These are phyloP conservation scores for Nicotiana obtusifolia DNA, from an alignment of 257 asterid species.

Conservation along the genomic window DNA sequence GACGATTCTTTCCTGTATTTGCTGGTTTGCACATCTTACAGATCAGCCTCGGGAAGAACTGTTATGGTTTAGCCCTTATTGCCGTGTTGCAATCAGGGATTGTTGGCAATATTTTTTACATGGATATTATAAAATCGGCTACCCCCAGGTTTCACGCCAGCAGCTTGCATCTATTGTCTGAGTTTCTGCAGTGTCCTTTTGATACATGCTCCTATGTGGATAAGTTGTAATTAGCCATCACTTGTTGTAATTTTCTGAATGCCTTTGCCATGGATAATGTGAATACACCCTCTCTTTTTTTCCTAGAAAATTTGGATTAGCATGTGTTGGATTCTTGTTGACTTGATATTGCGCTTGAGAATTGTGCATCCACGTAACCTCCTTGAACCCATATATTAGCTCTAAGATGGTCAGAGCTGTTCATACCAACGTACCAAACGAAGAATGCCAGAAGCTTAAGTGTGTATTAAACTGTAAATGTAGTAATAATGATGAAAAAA, in stretches of 20 bases:
- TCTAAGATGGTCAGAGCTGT: not conserved
- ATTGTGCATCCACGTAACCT: not conserved
- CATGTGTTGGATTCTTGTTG: not conserved
- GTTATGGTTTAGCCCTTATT: not conserved
- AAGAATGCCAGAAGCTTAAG: not conserved
- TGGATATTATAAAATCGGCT: not conserved
- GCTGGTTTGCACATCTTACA: not conserved
- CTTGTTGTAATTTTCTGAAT: not conserved
- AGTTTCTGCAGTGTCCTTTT: not conserved
- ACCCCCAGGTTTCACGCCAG: not conserved
- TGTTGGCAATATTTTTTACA: conserved; percentile 1
- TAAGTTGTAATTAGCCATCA: not conserved
- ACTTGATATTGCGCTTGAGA: not conserved
- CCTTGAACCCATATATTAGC: not conserved
- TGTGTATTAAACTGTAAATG: not conserved
- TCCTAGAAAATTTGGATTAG: not conserved
- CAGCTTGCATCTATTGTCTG: not conserved
- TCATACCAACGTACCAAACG: not conserved
- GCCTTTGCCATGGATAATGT: not conserved
- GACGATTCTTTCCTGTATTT: not conserved
- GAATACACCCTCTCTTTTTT: not conserved
- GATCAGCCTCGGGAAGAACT: not conserved
- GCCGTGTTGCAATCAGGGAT: not conserved
- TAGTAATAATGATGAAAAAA: not conserved
- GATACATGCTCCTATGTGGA: not conserved